Evolutionary conservation across 2,329 filamentous ascomycete genomes (phyloP), one percentile per base, ranked within the genome.

Genomic region (Beauveria scarabaeidicola): DNA sequence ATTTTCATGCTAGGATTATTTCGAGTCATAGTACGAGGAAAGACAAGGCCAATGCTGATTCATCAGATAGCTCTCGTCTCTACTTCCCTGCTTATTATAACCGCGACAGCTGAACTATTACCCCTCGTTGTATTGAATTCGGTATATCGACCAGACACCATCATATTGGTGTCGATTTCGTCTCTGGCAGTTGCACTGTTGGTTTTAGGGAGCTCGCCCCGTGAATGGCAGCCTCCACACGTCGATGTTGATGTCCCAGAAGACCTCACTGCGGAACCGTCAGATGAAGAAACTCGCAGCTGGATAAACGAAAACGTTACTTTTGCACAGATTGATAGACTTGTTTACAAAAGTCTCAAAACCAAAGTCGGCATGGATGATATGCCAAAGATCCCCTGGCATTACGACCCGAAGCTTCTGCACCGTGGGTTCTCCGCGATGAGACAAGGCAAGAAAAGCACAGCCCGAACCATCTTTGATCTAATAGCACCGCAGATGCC

Each of bases 221-320:
- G 79, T 59, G 77, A 79, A 67, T 82, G 80, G 80, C 64, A 74
- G 3, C 78, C 78, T 13, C 75, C 78, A 5, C 70, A 70, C 3
- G 61, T 75, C 46, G 69, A 73, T 29, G 66, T 74, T 50, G 70
- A 73, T 29, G 65, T 77, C 23, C 70, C 74, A 25, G 72, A 72
- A 55, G 67, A 70, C 19, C 65, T 70, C 32, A 64, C 64, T 15
- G 64, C 66, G 13, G 72, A 75, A 50, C 78, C 80, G 3, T 73
- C 78, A 1, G 75, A 74, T 0, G 80, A 82, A 65, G 79, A 83
- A 65, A 78, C 74, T 2, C 80, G 78, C 69, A 81, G 78, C 60
- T 82, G 78, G 78, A 70, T 80, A 53, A 75, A 73, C 53, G 78
- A 78, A 63, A 81, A 79, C 63, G 71, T 77, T 54, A 78, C 77